phyloP scores from a whole-genome alignment of 345 rosid species.

The Dipteronia sinensis region DNA sequence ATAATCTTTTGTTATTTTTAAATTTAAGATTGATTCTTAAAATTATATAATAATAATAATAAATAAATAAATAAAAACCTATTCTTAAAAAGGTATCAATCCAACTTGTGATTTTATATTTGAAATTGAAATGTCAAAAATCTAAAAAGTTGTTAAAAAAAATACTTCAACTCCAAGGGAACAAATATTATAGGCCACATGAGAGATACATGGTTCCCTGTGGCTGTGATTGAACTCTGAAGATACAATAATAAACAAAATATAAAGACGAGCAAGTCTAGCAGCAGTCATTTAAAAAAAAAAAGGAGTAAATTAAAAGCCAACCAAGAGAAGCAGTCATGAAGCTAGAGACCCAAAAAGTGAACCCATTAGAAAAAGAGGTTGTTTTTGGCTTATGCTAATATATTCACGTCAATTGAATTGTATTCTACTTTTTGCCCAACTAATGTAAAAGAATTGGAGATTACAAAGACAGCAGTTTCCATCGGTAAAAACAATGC shows the following conservation, averaged over 20 bases:
- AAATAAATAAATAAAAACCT: too few relatives aligned
- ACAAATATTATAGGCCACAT: neutral
- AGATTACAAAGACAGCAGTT: neutral
- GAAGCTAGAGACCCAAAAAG: constrained; percentile 4
- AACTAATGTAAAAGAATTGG: neutral
- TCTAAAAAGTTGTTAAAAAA: too few relatives aligned
- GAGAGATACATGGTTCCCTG: neutral
- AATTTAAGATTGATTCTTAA: too few relatives aligned
- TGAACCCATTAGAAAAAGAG: neutral
- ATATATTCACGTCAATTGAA: neutral
- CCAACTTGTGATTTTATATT: too few relatives aligned
- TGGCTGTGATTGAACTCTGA: neutral
- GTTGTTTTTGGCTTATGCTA: neutral
- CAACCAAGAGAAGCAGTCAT: neutral
- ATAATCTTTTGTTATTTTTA: too few relatives aligned
- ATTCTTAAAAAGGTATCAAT: too few relatives aligned
- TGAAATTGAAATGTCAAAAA: too few relatives aligned
- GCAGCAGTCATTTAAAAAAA: too few relatives aligned
- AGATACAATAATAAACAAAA: neutral
- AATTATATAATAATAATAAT: too few relatives aligned
- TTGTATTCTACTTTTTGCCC: neutral
- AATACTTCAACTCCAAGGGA: neutral
- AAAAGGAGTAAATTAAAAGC: constrained; percentile 11
- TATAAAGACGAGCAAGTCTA: neutral
- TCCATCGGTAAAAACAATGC: constrained; percentile 4